A percentile compares a stretch with the other conserved stretches of the same genome.
Evolutionary conservation across 768 basidiomycete species (phyloP).

Genomic region (Termitomyces sp.): DNA sequence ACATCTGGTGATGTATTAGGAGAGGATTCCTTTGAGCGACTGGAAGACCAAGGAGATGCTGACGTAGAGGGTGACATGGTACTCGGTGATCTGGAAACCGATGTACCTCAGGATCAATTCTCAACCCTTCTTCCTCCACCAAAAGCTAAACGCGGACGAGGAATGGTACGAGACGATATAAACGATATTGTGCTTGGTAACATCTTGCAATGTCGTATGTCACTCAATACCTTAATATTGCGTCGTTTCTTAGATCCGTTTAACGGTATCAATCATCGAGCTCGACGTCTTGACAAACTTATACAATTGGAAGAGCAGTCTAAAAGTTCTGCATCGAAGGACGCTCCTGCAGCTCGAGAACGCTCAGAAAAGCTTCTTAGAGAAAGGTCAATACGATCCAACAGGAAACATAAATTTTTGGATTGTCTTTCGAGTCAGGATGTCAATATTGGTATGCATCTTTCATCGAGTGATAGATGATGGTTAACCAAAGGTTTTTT

Average conservation of each 20-base stretch:
- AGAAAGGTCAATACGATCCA: slow-evolving; percentile 73
- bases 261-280: slow-evolving; percentile 42
- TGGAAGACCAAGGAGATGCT: slow-evolving; percentile 37
- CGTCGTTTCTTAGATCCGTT: slow-evolving; percentile 46
- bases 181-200: slow-evolving; percentile 76
- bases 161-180: slow-evolving; percentile 57
- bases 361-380: slow-evolving; percentile 58
- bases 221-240: slow-evolving; percentile 20
- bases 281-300: slow-evolving; percentile 30
- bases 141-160: slow-evolving; percentile 40
- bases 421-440: slow-evolving; percentile 72
- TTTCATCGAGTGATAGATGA: background rate
- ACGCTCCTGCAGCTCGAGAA: slow-evolving; percentile 26
- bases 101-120: slow-evolving; percentile 25
- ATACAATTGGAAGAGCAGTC: slow-evolving; percentile 18
- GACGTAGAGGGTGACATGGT: slow-evolving; percentile 76
- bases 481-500: background rate
- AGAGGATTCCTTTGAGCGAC: slow-evolving; percentile 17
- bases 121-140: slow-evolving; percentile 21
- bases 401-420: slow-evolving; percentile 75
- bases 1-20: slow-evolving; percentile 14
- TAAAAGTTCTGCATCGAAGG: slow-evolving; percentile 16
- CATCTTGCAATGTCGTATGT: slow-evolving; percentile 12
- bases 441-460: slow-evolving; percentile 70
- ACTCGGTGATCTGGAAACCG: slow-evolving; percentile 68